These are phyloP conservation scores for Lactarius vividus DNA, from an alignment of 768 basidiomycete species.

Conservation along the genomic window DNA sequence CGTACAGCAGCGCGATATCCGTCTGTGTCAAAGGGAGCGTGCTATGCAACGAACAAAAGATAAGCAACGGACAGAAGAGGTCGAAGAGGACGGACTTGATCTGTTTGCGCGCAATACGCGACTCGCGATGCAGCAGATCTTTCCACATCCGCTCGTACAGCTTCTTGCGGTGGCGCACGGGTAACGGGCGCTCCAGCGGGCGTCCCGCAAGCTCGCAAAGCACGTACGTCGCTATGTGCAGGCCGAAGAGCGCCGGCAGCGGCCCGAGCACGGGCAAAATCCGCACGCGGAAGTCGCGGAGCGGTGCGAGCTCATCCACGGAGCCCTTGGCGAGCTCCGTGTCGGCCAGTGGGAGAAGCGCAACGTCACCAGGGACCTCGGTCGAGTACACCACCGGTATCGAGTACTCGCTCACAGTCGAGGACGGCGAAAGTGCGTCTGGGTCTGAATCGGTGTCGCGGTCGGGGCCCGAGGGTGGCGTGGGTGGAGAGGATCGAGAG, in stretches of 20 bases:
- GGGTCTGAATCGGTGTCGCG: background rate
- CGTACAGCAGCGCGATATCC: conserved; percentile 80
- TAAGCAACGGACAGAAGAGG: background rate
- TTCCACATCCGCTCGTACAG: conserved; percentile 76
- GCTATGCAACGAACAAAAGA: conserved; percentile 38
- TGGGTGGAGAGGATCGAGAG: conserved; percentile 27
- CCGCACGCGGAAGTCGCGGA: conserved; percentile 91
- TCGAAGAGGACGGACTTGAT: conserved; percentile 48
- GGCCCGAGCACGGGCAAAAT: conserved; percentile 92
- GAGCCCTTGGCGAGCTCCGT: conserved; percentile 89
- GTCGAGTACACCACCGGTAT: conserved; percentile 95
- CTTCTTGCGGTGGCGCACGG: conserved; percentile 83
- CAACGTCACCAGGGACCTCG: conserved; percentile 86
- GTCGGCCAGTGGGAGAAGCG: conserved; percentile 84
- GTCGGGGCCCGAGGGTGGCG: background rate
- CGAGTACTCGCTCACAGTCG: conserved; percentile 44
- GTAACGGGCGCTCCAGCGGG: conserved; percentile 77
- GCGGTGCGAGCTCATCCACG: conserved; percentile 83
- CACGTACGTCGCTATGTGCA: conserved; percentile 87
- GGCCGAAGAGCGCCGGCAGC: conserved; percentile 85
- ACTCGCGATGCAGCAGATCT: conserved; percentile 74
- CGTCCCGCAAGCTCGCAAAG: conserved; percentile 82
- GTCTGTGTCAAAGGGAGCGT: conserved; percentile 78
- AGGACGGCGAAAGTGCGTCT: conserved; percentile 32
- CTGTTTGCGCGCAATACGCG: conserved; percentile 53